Percentiles rank a stretch among this genome's conserved stretches.
Evolutionary conservation across 2,329 filamentous ascomycete species (phyloP).

Genomic region (Trichoderma arundinaceum): DNA sequence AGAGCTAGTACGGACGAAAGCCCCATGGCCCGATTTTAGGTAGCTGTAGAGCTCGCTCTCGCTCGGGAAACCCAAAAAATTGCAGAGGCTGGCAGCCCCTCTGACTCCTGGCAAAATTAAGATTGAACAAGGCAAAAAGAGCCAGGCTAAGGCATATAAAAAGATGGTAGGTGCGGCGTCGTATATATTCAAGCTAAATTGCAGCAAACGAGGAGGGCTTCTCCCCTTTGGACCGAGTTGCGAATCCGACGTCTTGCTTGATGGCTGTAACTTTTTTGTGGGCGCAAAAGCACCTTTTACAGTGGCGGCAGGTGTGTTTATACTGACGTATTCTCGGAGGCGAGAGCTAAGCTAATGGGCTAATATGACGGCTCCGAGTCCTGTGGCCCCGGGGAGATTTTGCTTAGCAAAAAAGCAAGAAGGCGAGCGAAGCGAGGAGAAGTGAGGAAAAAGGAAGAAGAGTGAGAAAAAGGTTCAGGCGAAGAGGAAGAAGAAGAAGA

Average conservation of each 20-base stretch:
- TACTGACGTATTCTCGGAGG: conserved; percentile 4
- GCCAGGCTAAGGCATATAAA: conserved; percentile 1
- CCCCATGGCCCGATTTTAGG: conserved; percentile 25
- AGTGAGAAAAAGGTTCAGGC: neutral
- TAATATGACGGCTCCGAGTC: conserved; percentile 11
- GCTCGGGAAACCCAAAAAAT: conserved; percentile 3
- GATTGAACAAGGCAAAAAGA: neutral
- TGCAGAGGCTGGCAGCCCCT: conserved; percentile 18
- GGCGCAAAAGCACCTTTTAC: neutral
- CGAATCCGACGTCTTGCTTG: too few species aligned
- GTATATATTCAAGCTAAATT: neutral
- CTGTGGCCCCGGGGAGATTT: neutral
- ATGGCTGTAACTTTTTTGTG: neutral
- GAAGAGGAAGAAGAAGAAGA: neutral
- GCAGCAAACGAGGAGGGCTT: neutral
- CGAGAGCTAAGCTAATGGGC: conserved; percentile 10
- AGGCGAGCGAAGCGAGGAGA: conserved; percentile 14
- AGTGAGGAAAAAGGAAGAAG: neutral
- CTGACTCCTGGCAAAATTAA: neutral
- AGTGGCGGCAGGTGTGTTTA: conserved; percentile 10
- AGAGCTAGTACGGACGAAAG: conserved; percentile 30
- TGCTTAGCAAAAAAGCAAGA: conserved; percentile 7
- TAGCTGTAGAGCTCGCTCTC: conserved; percentile 18
- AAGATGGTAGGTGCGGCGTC: neutral
- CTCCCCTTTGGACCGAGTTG: neutral